Percentiles rank a stretch among this genome's conserved stretches.
Evolutionary conservation across 805 yeast species (phyloP).

Genomic region (Candida andamanensis): DNA sequence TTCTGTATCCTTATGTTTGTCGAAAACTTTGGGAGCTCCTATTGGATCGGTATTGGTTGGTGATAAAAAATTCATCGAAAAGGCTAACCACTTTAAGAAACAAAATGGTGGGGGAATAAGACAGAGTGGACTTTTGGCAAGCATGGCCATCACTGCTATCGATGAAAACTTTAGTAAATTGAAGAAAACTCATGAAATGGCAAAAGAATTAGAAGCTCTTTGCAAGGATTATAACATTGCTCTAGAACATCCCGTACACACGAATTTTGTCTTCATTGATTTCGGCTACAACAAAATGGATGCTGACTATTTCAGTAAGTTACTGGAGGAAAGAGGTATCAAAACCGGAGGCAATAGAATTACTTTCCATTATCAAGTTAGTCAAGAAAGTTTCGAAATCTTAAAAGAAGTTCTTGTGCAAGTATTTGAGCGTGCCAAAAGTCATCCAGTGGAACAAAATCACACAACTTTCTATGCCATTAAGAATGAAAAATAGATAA

Average conservation of each 20-base stretch:
- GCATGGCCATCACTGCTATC: slow-evolving; percentile 77
- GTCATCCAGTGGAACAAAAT: slow-evolving; percentile 39
- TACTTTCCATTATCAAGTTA: slow-evolving; percentile 63
- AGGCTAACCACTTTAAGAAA: slow-evolving; percentile 81
- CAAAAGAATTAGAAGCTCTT: slow-evolving; percentile 49
- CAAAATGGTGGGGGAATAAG: slow-evolving; percentile 93
- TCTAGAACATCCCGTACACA: slow-evolving; percentile 71
- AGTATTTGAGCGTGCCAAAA: slow-evolving; percentile 48
- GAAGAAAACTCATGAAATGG: slow-evolving; percentile 44
- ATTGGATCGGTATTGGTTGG: slow-evolving; percentile 88
- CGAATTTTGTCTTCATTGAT: slow-evolving; percentile 80
- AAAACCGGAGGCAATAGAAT: slow-evolving; percentile 68
- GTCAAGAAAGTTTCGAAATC: slow-evolving; percentile 25
- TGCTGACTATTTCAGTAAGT: slow-evolving; percentile 46
- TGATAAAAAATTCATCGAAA: slow-evolving; percentile 47
- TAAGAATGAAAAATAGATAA: background rate
- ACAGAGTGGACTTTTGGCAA: slow-evolving; percentile 76
- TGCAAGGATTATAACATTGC: slow-evolving; percentile 50
- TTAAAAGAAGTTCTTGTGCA: slow-evolving; percentile 48
- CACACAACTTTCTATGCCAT: background rate
- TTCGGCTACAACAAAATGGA: slow-evolving; percentile 48
- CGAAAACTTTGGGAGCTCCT: slow-evolving; percentile 91
- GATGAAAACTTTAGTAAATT: slow-evolving; percentile 65
- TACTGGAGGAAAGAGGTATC: slow-evolving; percentile 56
- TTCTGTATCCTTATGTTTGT: slow-evolving; percentile 83